phyloP scores from a whole-genome alignment of 78 protist species.

The Isochrysis galbana region DNA sequence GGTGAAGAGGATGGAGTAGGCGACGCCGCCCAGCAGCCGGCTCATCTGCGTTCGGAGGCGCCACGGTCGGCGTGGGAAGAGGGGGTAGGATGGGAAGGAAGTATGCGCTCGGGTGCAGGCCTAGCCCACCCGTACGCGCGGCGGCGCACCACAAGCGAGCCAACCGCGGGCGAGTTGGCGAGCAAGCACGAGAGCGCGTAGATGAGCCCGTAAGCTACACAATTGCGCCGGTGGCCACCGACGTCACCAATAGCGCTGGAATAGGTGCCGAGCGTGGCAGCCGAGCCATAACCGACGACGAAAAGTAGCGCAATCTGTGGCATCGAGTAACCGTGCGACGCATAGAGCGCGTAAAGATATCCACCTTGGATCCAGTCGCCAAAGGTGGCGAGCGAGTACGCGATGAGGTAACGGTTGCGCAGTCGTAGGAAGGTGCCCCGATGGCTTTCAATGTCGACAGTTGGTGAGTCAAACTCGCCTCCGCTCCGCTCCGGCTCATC shows the following conservation, averaged over 20 bases:
- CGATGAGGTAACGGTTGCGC: slow-evolving; percentile 41
- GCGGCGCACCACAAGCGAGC: no score
- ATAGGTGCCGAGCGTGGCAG: slow-evolving; percentile 9
- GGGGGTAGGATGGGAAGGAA: no score
- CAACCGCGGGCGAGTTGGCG: neutral
- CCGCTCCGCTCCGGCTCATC: neutral
- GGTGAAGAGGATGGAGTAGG: slow-evolving; percentile 88
- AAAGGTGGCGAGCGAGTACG: slow-evolving; percentile 39
- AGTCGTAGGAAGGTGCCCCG: no score
- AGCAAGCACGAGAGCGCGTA: slow-evolving; percentile 71
- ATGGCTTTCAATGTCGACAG: neutral
- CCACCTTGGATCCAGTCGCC: slow-evolving; percentile 95
- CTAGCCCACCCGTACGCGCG: no score
- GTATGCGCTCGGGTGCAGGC: no score
- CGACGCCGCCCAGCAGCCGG: slow-evolving; percentile 88
- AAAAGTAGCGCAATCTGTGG: slow-evolving; percentile 79
- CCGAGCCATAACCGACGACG: slow-evolving; percentile 32
- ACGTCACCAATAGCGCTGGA: neutral
- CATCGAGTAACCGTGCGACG: slow-evolving; percentile 66
- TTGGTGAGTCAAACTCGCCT: neutral
- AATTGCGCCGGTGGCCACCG: neutral
- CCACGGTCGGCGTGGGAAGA: no score
- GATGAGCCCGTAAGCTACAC: slow-evolving; percentile 61
- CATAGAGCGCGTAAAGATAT: slow-evolving; percentile 87
- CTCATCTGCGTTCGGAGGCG: no score